Base-by-base conservation (phyloP, 257 asterid species). In the Solanum corneliomulleri region DNA sequence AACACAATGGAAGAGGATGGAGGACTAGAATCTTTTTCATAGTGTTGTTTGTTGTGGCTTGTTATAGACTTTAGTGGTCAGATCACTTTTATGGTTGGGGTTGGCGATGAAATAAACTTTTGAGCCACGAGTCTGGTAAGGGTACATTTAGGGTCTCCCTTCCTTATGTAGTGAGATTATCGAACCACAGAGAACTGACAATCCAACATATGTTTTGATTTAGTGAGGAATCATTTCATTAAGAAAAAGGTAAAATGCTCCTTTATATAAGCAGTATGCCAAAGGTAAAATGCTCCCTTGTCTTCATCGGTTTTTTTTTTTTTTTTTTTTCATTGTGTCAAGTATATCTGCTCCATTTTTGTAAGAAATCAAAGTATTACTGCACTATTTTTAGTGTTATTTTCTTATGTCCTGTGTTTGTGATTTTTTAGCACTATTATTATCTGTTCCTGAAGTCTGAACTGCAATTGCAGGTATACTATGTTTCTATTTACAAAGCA, bases 401-500 rank as follows among this genome's bases (percentile, higher is more conserved):
- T 31, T 49, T 81, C 85, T 49, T 49, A 47, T 81, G 45, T 77
- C 25, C 41, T 4, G 64, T 77, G 84, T 44, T n/a, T 8, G 44
- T 29, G 66, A 31, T 18, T 18, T 27, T 27, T 16, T 49, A 18
- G 44, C 11, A n/a, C 14, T 81, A 31, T 27, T 27, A 69, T 80
- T 27, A 29, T 49, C 37, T 52, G 45, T 44, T 81, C 49, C 69
- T 81, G 45, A 81, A 18, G 45, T 56, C 58, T 78, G 87, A 80
- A 75, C 87, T 86, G 87, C 68, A 70, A 71, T 93, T 92, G 89
- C 95, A 97, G 99, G 97, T 96, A 97, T 85, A 92, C 98, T 10
- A 97, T 96, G 98, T 97, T 90, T 92, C 95, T 97, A 37, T 97
- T 97, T 90, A 91, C 98, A 16, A 95, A 87, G 88, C 97, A 97